A percentile compares a stretch with the other conserved stretches of the same genome.
Conservation (phyloP, 2,329 filamentous ascomycete genomes). For the Calonectria montana region DNA sequence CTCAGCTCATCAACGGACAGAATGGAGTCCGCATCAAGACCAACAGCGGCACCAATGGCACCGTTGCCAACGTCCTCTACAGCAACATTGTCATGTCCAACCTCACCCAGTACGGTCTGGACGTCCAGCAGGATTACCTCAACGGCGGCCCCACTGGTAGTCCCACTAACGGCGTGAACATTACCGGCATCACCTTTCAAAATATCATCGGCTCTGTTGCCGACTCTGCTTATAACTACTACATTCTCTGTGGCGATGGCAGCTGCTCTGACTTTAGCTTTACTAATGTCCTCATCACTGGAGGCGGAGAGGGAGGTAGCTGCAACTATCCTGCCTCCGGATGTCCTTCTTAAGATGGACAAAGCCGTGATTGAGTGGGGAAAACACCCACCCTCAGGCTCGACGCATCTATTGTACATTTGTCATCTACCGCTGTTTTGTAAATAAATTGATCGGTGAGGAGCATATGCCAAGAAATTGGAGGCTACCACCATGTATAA, state of each 20-base stretch:
- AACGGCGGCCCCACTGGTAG: conserved; percentile 55
- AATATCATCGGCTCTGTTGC: conserved; percentile 49
- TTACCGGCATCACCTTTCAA: conserved; percentile 57
- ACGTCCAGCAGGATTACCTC: conserved; percentile 55
- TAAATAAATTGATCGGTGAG: neutral
- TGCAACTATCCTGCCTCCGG: conserved; percentile 26
- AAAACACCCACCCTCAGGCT: neutral
- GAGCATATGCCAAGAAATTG: neutral
- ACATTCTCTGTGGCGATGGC: conserved; percentile 60
- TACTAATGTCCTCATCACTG: conserved; percentile 57
- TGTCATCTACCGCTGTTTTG: neutral
- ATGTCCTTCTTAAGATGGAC: conserved; percentile 56
- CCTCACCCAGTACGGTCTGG: conserved; percentile 50
- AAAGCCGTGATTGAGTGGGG: neutral
- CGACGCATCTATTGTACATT: neutral
- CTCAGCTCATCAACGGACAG: conserved; percentile 58
- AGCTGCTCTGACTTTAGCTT: conserved; percentile 61
- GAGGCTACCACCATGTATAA: neutral
- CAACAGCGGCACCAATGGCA: conserved; percentile 55
- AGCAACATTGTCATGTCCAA: conserved; percentile 52
- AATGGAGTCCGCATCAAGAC: conserved; percentile 64
- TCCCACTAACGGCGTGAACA: conserved; percentile 58
- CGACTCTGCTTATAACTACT: conserved; percentile 53
- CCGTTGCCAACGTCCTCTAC: conserved; percentile 54
- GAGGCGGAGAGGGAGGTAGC: conserved; percentile 48